Percentiles rank a stretch among this genome's conserved stretches.
phyloP scores from a whole-genome alignment of 2,329 filamentous ascomycete genomes.

The Penicillium sp. region DNA sequence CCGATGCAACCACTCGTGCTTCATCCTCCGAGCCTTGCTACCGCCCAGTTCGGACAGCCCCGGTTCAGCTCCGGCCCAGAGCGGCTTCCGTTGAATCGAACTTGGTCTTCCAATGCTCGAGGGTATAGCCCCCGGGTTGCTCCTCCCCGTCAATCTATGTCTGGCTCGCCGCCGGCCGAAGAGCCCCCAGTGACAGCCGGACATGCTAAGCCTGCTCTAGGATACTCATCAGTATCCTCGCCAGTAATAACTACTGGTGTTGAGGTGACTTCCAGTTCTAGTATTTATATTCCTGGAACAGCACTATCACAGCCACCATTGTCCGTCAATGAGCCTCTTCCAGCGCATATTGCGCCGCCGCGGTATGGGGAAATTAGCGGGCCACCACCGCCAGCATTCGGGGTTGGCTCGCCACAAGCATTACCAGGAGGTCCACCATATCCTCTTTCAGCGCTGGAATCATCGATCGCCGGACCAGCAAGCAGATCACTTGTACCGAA shows the following conservation, averaged over 20 bases:
- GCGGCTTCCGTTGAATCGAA: constrained; percentile 42
- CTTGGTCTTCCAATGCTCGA: constrained; percentile 46
- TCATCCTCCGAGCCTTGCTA: constrained; percentile 45
- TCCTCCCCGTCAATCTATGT: constrained; percentile 52
- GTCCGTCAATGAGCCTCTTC: constrained; percentile 28
- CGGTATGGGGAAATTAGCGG: constrained; percentile 30
- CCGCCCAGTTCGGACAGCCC: constrained; percentile 45
- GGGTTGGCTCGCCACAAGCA: constrained; percentile 20
- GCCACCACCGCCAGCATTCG: constrained; percentile 16
- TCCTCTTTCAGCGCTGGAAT: constrained; percentile 33
- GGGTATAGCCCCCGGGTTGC: constrained; percentile 48
- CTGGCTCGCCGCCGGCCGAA: constrained; percentile 48
- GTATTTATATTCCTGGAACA: not conserved
- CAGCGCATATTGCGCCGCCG: constrained; percentile 25
- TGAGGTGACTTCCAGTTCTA: not conserved
- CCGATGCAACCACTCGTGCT: constrained; percentile 52
- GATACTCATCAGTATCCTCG: constrained; percentile 39
- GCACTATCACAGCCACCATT: constrained; percentile 17
- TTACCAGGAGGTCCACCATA: constrained; percentile 34
- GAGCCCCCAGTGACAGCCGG: constrained; percentile 47
- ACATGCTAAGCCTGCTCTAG: constrained; percentile 38
- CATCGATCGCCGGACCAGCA: constrained; percentile 29
- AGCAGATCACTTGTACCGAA: constrained; percentile 43
- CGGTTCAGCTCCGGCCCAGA: constrained; percentile 44
- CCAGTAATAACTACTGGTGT: constrained; percentile 18